Conservation (phyloP, 164 flowering plant genomes). For the Malania oleifera region DNA sequence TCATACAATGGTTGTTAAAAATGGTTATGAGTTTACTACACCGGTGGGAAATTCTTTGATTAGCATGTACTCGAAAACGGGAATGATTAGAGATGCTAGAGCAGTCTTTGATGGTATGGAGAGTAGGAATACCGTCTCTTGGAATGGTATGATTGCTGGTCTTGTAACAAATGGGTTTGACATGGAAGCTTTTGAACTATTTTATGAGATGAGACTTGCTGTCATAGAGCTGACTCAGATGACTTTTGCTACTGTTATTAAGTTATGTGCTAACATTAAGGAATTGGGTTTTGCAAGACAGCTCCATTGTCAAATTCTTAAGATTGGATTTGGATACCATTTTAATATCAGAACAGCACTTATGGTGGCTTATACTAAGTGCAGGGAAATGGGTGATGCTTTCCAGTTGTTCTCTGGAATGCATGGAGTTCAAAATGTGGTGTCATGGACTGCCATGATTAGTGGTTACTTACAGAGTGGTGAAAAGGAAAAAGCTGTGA, state of each 20-base stretch:
- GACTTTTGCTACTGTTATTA: constrained; percentile 45
- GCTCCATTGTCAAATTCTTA: constrained; percentile 58
- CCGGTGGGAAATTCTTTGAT: constrained; percentile 73
- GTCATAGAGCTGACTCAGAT: constrained; percentile 41
- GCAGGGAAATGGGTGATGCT: constrained; percentile 56
- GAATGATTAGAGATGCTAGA: constrained; percentile 46
- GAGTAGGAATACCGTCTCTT: constrained; percentile 47
- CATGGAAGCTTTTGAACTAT: constrained; percentile 51
- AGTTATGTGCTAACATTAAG: constrained; percentile 50
- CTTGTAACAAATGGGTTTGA: constrained; percentile 52
- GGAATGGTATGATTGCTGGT: constrained; percentile 79
- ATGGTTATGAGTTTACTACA: constrained; percentile 40
- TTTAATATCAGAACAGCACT: constrained; percentile 49
- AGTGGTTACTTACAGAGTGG: constrained; percentile 66
- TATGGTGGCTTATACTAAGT: constrained; percentile 65
- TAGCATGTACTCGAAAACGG: constrained; percentile 63
- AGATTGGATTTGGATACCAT: constrained; percentile 42
- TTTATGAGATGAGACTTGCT: constrained; percentile 50
- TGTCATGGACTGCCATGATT: constrained; percentile 91
- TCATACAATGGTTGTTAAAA: constrained; percentile 56
- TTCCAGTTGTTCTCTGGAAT: constrained; percentile 41
- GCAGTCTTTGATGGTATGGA: constrained; percentile 48
- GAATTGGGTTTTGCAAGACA: constrained; percentile 55
- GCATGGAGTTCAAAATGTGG: constrained; percentile 51
- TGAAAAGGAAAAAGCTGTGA: constrained; percentile 33